Base-by-base conservation (phyloP, 148 eudicot species). In the Oxyria digyna region DNA sequence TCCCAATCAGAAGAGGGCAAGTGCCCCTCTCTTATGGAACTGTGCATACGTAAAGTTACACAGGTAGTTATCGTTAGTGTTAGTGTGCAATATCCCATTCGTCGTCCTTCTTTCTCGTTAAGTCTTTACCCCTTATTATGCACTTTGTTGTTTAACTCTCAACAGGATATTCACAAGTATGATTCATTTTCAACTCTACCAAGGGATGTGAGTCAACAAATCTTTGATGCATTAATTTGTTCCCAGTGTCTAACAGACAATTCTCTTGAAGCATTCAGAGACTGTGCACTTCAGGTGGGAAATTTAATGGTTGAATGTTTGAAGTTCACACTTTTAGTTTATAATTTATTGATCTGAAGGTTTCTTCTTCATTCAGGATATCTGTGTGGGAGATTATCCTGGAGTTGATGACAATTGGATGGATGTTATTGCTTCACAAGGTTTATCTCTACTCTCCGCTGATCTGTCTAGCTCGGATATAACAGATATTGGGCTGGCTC, bases 121-220 rank as follows among this genome's bases (percentile, higher is more conserved):
- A 27, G 37, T 59, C 65, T 27, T 59, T 59, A 20, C n/a, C 29
- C 65, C 65, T 57, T 59, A 5, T n/a, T 14, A 26, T 27, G 31
- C 18, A 14, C 11, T 35, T 35, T 6, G 8, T 29, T 67, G 72
- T 40, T 42, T 41, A 45, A 24, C 38, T 67, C 66, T 49, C 8
- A 67, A 73, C 79, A 88, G 95, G 86, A 88, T 54, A 81, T 88
- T 26, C 69, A 62, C 40, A 78, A 76, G 67, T 81, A 84, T 62
- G 67, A 50, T 42, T 37, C 78, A 65, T 82, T 88, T 37, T 84
- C 88, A 42, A 74, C 81, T 83, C 79, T 86, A 68, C 95, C 95
- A 64, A 81, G 91, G 80, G 95, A 88, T 74, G 77, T 88, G 59
- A 88, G 80, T 71, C 95, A 88, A 71, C 87, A 82, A 72, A 78